Percentiles rank a stretch among this genome's conserved stretches.
Evolutionary conservation across 2,329 filamentous ascomycete species (phyloP).

Genomic region (Simplicillium aogashimaense): DNA sequence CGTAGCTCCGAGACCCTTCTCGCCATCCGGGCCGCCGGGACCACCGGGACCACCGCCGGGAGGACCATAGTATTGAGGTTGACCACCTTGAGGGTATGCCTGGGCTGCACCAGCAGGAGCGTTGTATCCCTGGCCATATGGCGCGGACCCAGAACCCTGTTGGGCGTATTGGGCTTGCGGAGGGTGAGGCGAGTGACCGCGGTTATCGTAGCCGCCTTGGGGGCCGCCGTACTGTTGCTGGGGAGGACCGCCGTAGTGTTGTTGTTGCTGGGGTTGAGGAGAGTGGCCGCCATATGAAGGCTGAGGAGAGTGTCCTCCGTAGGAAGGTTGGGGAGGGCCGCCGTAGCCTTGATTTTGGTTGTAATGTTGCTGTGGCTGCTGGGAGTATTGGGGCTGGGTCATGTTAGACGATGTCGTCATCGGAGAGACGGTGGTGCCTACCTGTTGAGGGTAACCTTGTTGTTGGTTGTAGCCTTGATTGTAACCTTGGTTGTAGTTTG

Average conservation of each 20-base stretch:
- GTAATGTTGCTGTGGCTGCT: constrained; percentile 5
- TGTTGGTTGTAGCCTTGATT: constrained; percentile 7
- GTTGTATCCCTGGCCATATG: constrained; percentile 9
- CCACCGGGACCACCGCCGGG: constrained; percentile 13
- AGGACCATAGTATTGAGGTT: background rate
- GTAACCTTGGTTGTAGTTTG: constrained; percentile 3
- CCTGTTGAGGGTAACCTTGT: constrained; percentile 7
- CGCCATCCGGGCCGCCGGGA: constrained; percentile 23
- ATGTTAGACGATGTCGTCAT: background rate
- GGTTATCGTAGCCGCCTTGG: constrained; percentile 5
- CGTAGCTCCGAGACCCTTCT: constrained; percentile 46
- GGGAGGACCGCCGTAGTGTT: background rate
- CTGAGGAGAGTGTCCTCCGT: constrained; percentile 1
- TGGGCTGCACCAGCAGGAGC: constrained; percentile 9
- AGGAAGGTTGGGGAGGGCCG: constrained; percentile 6
- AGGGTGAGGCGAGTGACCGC: constrained; percentile 11
- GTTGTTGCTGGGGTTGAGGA: too few species aligned
- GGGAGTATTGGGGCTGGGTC: constrained; percentile 5
- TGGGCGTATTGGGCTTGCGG: constrained; percentile 10
- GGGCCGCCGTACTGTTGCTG: constrained; percentile 5
- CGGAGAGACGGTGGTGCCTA: background rate
- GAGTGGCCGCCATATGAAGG: background rate
- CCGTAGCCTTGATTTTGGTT: constrained; percentile 7
- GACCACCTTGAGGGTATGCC: background rate
- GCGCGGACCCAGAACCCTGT: constrained; percentile 11